Percentiles rank a stretch among this genome's conserved stretches.
Evolutionary conservation across 495 filamentous ascomycete species (phyloP).

Genomic region (Clohesyomyces aquaticus): DNA sequence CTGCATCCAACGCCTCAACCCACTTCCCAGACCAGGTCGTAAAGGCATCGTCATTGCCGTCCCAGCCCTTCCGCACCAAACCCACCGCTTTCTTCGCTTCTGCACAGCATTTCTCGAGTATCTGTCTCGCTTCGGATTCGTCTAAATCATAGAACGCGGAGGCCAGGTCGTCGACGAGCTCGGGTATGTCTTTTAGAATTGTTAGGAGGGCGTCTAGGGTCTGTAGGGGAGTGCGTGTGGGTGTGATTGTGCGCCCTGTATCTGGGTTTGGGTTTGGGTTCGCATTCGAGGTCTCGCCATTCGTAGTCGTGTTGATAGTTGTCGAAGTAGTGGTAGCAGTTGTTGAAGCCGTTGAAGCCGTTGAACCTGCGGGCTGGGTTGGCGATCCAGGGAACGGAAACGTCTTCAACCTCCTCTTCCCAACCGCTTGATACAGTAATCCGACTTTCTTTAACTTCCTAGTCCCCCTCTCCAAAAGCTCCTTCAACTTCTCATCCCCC

Average conservation of each 20-base stretch:
- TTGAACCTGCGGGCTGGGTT: not conserved
- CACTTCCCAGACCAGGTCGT: conserved; percentile 47
- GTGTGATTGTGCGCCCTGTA: too few species aligned
- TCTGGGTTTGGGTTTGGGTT: conserved; percentile 13
- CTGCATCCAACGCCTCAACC: conserved; percentile 26
- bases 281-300: not conserved
- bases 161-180: conserved; percentile 54
- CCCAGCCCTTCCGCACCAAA: conserved; percentile 40
- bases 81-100: conserved; percentile 38
- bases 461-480: conserved; percentile 66
- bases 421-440: conserved; percentile 61
- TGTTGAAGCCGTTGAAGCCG: too few species aligned
- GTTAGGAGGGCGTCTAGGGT: conserved; percentile 50
- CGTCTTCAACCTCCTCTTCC: conserved; percentile 63
- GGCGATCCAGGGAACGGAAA: conserved; percentile 50
- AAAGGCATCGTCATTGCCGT: conserved; percentile 45
- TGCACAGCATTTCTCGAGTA: conserved; percentile 36
- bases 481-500: conserved; percentile 80
- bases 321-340: too few species aligned
- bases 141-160: conserved; percentile 58
- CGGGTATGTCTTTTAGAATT: conserved; percentile 50
- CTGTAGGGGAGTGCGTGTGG: too few species aligned
- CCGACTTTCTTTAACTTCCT: conserved; percentile 61
- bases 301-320: too few species aligned
- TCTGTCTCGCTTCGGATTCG: conserved; percentile 41